Base-by-base conservation (phyloP, 2,329 filamentous ascomycete species). In the Phoma sp. region DNA sequence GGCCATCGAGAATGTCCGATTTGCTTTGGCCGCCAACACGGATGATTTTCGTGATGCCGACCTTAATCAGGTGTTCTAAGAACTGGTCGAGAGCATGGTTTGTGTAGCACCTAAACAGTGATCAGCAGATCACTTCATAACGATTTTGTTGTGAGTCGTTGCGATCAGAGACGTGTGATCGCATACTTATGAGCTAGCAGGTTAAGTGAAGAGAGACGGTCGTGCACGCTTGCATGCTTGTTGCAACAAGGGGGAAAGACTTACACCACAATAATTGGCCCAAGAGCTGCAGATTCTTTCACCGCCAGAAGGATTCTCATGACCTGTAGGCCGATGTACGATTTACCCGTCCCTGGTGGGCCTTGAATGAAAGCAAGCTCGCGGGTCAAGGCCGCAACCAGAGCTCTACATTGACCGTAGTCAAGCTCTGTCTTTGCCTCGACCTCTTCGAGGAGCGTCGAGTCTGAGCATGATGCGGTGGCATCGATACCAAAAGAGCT, bases 261-360 rank as follows among this genome's bases (percentile, higher is more conserved):
- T 63, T 62, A 73, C 67, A 70, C 67, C 19, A 69, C 60, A 10
- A 84, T 58, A 5, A 84, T 78, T 0, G 81, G 81, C 0, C 80
- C 80, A 0, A 84, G 59, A 0, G 67, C 47, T 0, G 63, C 73
- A 17, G 58, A 64, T 0, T 57, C 38, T 27, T 71, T 75, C 50
- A 74, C 71, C 76, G 80, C 10, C 76, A 88, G 64, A 6, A 88
- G 66, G 0, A 81, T 77, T 55, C 82, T 82, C 55, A 88, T 81
- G n/a, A 90, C 68, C 38, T 82, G 78, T 2, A 85, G 78, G 2
- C 87, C 87, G 0, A 82, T 79, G 59, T 82, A 89, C 4, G 79
- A 83, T 66, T 91, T 91, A 0, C 88, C 88, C 0, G 88, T 91
- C 0, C 88, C 88, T 0, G 88, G 88, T 0, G 88, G 88, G 0